These are phyloP conservation scores for Triangularia setosa DNA, from an alignment of 2,329 filamentous ascomycete genomes.

Conservation along the genomic window DNA sequence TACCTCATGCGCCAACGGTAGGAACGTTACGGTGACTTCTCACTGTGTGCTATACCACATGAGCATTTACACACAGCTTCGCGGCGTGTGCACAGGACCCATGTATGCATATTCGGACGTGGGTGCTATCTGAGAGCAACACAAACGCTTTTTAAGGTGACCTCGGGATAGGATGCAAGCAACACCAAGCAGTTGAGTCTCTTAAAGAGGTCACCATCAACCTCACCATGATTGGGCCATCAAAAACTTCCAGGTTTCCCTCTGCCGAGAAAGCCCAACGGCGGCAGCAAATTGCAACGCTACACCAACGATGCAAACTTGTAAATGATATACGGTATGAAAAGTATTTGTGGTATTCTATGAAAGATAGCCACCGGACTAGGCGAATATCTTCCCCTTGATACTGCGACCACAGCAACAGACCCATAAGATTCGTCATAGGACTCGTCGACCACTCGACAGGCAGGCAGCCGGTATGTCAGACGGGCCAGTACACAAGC, in stretches of 20 bases:
- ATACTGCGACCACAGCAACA: constrained; percentile 3
- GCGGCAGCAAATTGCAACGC: constrained; percentile 20
- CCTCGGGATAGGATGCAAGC: constrained; percentile 4
- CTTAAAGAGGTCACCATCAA: constrained; percentile 13
- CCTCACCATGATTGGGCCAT: constrained; percentile 16
- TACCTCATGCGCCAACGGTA: not conserved
- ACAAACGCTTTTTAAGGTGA: constrained; percentile 12
- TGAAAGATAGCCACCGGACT: constrained; percentile 10
- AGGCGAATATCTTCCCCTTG: not conserved
- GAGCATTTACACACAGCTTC: not conserved
- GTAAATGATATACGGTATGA: constrained; percentile 1
- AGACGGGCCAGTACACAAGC: not conserved
- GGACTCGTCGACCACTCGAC: not conserved
- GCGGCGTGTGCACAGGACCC: not conserved
- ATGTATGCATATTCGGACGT: not conserved
- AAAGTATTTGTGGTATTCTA: constrained; percentile 4
- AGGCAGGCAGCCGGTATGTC: not conserved
- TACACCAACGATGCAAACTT: constrained; percentile 3
- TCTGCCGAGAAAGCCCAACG: constrained; percentile 25
- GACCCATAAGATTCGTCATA: not conserved
- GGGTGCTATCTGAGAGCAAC: constrained; percentile 17
- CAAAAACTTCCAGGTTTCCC: constrained; percentile 24
- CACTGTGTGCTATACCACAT: not conserved
- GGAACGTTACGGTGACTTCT: not conserved
- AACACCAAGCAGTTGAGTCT: constrained; percentile 6